A percentile compares a stretch with the other conserved stretches of the same genome.
These are phyloP conservation scores for Pulveroboletus sp. DNA, from an alignment of 768 basidiomycete species.

Conservation along the genomic window DNA sequence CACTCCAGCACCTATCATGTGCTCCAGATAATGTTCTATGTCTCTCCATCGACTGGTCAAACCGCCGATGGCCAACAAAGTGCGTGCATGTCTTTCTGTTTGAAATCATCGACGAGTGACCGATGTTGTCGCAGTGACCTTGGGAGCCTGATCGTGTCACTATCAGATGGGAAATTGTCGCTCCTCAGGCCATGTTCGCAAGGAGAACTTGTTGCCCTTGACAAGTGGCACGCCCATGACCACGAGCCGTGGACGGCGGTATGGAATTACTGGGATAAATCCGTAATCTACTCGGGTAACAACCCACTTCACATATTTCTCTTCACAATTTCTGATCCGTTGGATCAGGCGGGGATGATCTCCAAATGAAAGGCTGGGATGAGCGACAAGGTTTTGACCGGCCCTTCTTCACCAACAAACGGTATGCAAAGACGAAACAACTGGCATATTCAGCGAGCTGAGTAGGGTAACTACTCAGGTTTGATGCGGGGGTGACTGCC, in stretches of 20 bases:
- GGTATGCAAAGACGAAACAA: constrained; percentile 35
- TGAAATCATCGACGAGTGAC: not conserved
- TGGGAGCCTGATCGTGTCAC: constrained; percentile 69
- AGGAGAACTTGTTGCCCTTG: constrained; percentile 39
- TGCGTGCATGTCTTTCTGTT: constrained; percentile 27
- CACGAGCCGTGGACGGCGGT: constrained; percentile 92
- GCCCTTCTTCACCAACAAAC: constrained; percentile 70
- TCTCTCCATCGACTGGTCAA: constrained; percentile 92
- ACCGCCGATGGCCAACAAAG: constrained; percentile 50
- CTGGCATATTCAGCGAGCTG: not conserved
- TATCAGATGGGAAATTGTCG: constrained; percentile 75
- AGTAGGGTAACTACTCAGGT: constrained; percentile 43
- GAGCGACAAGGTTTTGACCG: constrained; percentile 53
- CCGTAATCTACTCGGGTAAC: constrained; percentile 79
- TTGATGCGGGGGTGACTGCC: constrained; percentile 88
- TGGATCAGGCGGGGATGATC: constrained; percentile 84
- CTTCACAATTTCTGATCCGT: not conserved
- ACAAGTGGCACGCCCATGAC: constrained; percentile 84
- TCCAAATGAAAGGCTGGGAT: constrained; percentile 90
- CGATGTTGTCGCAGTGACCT: constrained; percentile 33
- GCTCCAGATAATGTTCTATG: constrained; percentile 60
- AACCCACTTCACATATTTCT: not conserved
- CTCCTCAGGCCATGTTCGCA: constrained; percentile 49
- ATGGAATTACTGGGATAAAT: constrained; percentile 83
- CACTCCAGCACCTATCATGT: constrained; percentile 43